These are phyloP conservation scores for Boletus pseudopeckii DNA, from an alignment of 768 basidiomycete genomes.

Conservation along the genomic window DNA sequence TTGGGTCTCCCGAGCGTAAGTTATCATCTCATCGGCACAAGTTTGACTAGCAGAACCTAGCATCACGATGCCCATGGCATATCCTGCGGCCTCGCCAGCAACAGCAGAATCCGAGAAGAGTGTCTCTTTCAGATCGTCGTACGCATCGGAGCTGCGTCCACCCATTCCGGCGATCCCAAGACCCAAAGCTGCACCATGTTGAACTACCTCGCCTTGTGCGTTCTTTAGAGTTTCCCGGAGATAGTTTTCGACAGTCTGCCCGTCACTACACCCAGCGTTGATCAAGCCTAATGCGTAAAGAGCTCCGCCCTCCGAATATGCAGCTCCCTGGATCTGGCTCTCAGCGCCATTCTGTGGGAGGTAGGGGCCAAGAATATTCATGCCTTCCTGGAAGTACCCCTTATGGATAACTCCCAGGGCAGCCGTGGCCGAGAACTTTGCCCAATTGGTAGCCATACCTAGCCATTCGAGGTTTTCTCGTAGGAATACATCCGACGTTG, in stretches of 20 bases:
- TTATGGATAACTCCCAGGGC: constrained; percentile 97
- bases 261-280: constrained; percentile 84
- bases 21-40: constrained; percentile 89
- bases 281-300: constrained; percentile 93
- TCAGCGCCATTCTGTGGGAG: constrained; percentile 78
- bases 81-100: constrained; percentile 93
- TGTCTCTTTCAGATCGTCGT: constrained; percentile 85
- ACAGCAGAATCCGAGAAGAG: constrained; percentile 94
- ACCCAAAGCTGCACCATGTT: constrained; percentile 95
- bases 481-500: constrained; percentile 90
- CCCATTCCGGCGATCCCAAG: constrained; percentile 97
- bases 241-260: constrained; percentile 64
- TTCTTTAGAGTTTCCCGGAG: constrained; percentile 76
- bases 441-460: constrained; percentile 93
- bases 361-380: constrained; percentile 90
- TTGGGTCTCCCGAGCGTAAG: constrained; percentile 94
- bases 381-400: constrained; percentile 91
- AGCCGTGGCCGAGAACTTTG: constrained; percentile 96
- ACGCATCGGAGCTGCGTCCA: constrained; percentile 81
- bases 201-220: constrained; percentile 81
- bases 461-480: constrained; percentile 98
- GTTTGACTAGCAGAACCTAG: constrained; percentile 84
- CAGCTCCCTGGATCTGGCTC: constrained; percentile 71
- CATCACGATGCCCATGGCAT: constrained; percentile 98
- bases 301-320: constrained; percentile 95